These are phyloP conservation scores for Candida sithepensis DNA, from an alignment of 805 yeast genomes.

Conservation along the genomic window DNA sequence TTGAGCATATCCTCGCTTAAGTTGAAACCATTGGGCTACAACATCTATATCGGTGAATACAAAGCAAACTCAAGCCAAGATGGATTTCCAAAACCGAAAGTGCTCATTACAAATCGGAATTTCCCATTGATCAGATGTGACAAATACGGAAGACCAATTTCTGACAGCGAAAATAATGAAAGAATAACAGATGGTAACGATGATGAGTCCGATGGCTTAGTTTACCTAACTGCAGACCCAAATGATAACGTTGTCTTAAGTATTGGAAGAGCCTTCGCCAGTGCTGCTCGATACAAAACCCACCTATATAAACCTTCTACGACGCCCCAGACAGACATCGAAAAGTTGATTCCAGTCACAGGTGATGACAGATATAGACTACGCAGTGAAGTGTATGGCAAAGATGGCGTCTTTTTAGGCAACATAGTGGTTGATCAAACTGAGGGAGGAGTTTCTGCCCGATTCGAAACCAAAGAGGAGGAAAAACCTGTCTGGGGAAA, in stretches of 20 bases:
- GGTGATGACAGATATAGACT: constrained; percentile 9
- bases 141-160: background rate
- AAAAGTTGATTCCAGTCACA: background rate
- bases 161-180: background rate
- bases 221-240: background rate
- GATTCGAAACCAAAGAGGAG: background rate
- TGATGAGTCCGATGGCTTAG: background rate
- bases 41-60: constrained; percentile 12
- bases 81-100: background rate
- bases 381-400: constrained; percentile 12
- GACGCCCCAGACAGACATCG: background rate
- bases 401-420: constrained; percentile 10
- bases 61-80: background rate
- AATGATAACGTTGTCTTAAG: constrained; percentile 5
- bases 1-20: constrained; percentile 1
- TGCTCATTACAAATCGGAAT: constrained; percentile 9
- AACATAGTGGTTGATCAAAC: constrained; percentile 11
- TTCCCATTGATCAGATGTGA: constrained; percentile 4
- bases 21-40: constrained; percentile 16
- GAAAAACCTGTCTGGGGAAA: constrained; percentile 4
- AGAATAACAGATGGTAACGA: background rate
- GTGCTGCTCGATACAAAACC: background rate
- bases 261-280: constrained; percentile 6
- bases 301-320: background rate
- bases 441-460: background rate